phyloP scores from a whole-genome alignment of 129 eudicot genomes.

The Pittosporum tobira region DNA sequence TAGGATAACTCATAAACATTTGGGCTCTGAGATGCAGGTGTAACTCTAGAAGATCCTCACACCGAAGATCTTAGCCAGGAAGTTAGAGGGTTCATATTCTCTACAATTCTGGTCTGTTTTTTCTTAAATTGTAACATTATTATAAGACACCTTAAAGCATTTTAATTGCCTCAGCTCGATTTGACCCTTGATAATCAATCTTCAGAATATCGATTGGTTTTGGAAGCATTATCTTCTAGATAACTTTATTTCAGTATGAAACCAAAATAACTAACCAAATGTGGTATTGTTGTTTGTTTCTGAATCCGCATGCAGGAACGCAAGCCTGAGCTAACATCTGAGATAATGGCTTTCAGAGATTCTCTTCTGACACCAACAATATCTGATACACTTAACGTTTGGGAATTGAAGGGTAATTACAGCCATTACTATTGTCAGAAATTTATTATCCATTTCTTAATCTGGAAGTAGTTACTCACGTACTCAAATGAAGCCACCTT shows the following conservation, averaged over 20 bases:
- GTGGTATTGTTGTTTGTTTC: slow-evolving; percentile 4
- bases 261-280: background rate
- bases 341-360: slow-evolving; percentile 92
- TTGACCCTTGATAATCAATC: no score
- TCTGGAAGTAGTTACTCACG: background rate
- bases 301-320: slow-evolving; percentile 60
- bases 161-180: no score
- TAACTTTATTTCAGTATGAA: background rate
- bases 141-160: no score
- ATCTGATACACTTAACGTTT: slow-evolving; percentile 91
- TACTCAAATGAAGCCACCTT: background rate
- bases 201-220: background rate
- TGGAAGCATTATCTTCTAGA: slow-evolving; percentile 3
- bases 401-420: slow-evolving; percentile 86
- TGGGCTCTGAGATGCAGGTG: slow-evolving; percentile 44
- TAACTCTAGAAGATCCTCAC: slow-evolving; percentile 92
- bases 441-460: background rate
- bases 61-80: slow-evolving; percentile 98
- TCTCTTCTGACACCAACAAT: slow-evolving; percentile 77
- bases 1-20: slow-evolving; percentile 1
- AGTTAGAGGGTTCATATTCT: slow-evolving; percentile 95
- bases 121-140: slow-evolving; percentile 1
- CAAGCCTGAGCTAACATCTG: slow-evolving; percentile 80
- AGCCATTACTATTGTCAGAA: background rate
- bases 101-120: slow-evolving; percentile 67